Base-by-base conservation (phyloP, 441 rosid genomes). In the Erodium moschatum region DNA sequence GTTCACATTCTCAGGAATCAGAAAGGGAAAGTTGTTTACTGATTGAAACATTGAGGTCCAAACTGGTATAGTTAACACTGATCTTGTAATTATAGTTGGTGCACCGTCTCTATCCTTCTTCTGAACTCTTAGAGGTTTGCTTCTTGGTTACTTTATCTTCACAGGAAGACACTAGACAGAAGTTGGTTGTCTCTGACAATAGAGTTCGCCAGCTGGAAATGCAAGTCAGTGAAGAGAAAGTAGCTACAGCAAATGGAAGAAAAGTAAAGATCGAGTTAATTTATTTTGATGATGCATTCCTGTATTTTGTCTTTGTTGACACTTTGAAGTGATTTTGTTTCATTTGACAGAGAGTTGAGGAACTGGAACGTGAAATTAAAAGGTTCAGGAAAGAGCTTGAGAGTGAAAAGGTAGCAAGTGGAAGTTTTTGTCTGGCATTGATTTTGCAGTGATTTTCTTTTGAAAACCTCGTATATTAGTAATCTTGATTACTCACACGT, bases 141-240 rank as follows among this genome's bases (percentile, higher is more conserved):
- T 65, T 48, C 72, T 19, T 67, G 18, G 1, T 69, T 70, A 67
- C 44, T 64, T 69, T 68, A 19, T 10, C 46, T 78, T 70, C 69
- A 67, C 81, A 89, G 97, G 97, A 94, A 76, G 97, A 89, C 69
- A 82, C 92, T 4, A 85, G 97, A 82, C 88, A 86, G 74, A 91
- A 86, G 81, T 84, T 91, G 85, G 92, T 91, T 56, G 68, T 56
- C 33, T 86, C 97, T 29, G 97, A 91, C 68, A 91, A 89, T 76
- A 94, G 81, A 83, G 82, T 83, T 78, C 96, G 97, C 64, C 96
- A 85, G 82, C 86, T 94, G 69, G 98, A 94, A 82, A 80, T 89
- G 74, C 97, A 88, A 80, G 75, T 88, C 76, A 80, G 81, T 33
- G 89, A 89, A 78, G 91, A 85, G 84, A 91, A 89, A 80, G 81